Base-by-base conservation (phyloP, 257 asterid genomes). In the Mentha longifolia region DNA sequence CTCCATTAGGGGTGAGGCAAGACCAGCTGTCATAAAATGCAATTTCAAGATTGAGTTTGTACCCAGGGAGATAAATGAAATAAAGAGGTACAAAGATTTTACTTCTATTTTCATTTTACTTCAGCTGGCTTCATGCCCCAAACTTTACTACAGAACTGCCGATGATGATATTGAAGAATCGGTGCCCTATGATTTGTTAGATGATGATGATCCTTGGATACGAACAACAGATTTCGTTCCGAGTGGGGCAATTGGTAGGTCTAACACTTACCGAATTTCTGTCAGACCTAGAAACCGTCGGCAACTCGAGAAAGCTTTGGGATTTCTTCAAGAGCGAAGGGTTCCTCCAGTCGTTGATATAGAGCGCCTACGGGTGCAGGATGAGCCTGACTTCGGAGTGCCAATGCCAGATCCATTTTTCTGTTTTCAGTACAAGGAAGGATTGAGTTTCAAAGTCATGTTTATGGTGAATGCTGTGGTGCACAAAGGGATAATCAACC, bases 161-260 rank as follows among this genome's bases (percentile, higher is more conserved):
- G 99, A 87, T 75, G 99, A 95, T 69, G 99, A 89, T 68, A 85
- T 92, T 70, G 92, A 83, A 78, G 90, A 69, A 57, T 13, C 90
- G 10, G 92, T 83, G 16, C 89, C 97, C 2, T 95, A 73, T 72
- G 97, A 89, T 73, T 65, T 95, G 78, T 65, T 92, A 82, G 98
- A 95, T 22, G 97, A 95, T 65, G 98, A 95, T 77, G 98, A 95
- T 82, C 99, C 97, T 0, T 95, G 99, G 99, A 88, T 95, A 28
- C 90, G 98, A 8, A 89, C 99, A 0, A 85, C 94, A 5, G 97
- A 95, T 78, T 83, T 92, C 74, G 87, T 90, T 19, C 78, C 86
- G 11, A 86, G 91, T 57, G 93, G 98, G 46, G 98, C 90, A 13
- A 79, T 92, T 55, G 99, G 98, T 59, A 81, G 97, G 81, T 89